A percentile compares a stretch with the other conserved stretches of the same genome.
Evolutionary conservation across 176 grass and related monocot genomes (phyloP).

Genomic region (Melocanna baccifera): DNA sequence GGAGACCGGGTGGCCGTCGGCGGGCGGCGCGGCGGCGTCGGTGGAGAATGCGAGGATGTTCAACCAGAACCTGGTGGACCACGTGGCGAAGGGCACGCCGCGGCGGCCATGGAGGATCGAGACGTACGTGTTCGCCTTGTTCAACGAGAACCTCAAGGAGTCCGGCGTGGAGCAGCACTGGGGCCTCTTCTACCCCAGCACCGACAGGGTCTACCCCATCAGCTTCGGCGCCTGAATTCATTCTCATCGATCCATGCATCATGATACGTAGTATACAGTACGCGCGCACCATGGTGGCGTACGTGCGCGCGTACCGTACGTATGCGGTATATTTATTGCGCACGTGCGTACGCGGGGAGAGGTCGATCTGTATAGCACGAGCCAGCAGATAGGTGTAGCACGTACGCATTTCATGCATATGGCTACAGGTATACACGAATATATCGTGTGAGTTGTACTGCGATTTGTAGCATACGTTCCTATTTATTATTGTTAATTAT

Average conservation of each 20-base stretch:
- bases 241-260: neutral
- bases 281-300: neutral
- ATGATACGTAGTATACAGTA: neutral
- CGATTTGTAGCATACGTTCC: neutral
- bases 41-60: slow-evolving; percentile 46
- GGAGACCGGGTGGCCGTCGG: slow-evolving; percentile 68
- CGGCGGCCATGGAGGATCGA: slow-evolving; percentile 33
- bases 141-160: slow-evolving; percentile 62
- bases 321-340: neutral
- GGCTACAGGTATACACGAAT: neutral
- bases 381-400: neutral
- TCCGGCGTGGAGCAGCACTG: slow-evolving; percentile 40
- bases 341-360: neutral
- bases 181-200: slow-evolving; percentile 54
- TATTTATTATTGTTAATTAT: too few species aligned
- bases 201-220: slow-evolving; percentile 49
- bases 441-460: neutral
- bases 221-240: neutral
- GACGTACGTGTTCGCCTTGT: slow-evolving; percentile 69
- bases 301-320: neutral
- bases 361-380: neutral
- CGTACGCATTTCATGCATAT: neutral
- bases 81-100: slow-evolving; percentile 52
- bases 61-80: slow-evolving; percentile 64
- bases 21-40: slow-evolving; percentile 10